Evolutionary conservation across 768 basidiomycete genomes (phyloP).

Genomic region (Lentinula sp.): DNA sequence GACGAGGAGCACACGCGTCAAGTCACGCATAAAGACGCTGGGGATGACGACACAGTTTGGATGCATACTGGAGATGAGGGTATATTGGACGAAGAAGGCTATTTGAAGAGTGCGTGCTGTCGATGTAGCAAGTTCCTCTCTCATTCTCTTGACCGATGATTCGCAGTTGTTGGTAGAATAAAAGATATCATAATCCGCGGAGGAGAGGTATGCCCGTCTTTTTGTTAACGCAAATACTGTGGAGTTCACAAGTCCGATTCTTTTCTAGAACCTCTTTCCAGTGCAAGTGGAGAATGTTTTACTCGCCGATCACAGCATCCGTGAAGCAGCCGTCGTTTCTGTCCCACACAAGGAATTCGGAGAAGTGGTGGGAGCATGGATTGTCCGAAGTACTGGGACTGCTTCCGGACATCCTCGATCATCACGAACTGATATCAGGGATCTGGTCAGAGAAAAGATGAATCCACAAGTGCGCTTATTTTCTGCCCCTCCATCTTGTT

Average conservation of each 20-base stretch:
- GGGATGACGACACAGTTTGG: conserved; percentile 55
- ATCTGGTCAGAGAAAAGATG: conserved; percentile 51
- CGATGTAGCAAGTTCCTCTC: background rate
- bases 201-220: conserved; percentile 51
- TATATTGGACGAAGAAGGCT: conserved; percentile 78
- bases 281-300: conserved; percentile 80
- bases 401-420: conserved; percentile 19
- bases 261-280: conserved; percentile 69
- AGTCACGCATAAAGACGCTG: conserved; percentile 45
- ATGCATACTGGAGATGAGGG: conserved; percentile 84
- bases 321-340: conserved; percentile 69
- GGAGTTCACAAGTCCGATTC: background rate
- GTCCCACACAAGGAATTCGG: conserved; percentile 67
- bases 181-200: conserved; percentile 87
- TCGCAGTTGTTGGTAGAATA: background rate
- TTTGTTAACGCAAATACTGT: background rate
- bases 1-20: conserved; percentile 60
- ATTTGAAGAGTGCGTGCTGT: conserved; percentile 51
- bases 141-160: background rate
- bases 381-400: conserved; percentile 44
- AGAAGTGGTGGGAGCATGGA: conserved; percentile 80
- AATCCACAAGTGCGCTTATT: conserved; percentile 64
- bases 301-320: conserved; percentile 40
- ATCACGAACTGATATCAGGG: conserved; percentile 47
- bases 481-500: background rate